Percentiles rank a stretch among this genome's conserved stretches.
Evolutionary conservation across 2,329 filamentous ascomycete species (phyloP).

Genomic region (Fusarium bulbicola): DNA sequence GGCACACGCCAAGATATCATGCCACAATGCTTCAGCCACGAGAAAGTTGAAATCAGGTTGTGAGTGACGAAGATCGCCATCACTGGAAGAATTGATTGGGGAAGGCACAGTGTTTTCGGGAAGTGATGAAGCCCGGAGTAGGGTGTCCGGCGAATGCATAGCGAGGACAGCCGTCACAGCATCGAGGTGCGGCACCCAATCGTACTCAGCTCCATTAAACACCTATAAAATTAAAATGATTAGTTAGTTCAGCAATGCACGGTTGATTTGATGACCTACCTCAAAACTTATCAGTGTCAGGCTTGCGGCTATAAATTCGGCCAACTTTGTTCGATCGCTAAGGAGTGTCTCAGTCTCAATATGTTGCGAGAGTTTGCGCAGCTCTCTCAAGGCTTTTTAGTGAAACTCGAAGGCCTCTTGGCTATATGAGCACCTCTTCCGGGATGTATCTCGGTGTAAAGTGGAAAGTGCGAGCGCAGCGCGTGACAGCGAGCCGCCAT

Average conservation of each 20-base stretch:
- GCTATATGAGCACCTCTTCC: not conserved
- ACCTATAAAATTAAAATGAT: accelerated
- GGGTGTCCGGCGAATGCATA: not conserved
- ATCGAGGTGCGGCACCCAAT: not conserved
- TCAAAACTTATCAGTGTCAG: not conserved
- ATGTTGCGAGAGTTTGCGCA: not conserved
- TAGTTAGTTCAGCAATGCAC: not conserved
- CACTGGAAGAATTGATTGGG: not conserved
- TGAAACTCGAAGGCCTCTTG: not conserved
- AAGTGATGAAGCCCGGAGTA: not conserved
- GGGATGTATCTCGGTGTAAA: not conserved
- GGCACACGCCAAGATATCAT: not conserved
- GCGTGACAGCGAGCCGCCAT: not conserved
- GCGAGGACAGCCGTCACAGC: not conserved
- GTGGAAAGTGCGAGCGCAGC: not conserved
- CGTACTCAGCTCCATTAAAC: not conserved
- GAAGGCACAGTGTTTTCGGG: not conserved
- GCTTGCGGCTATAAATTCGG: not conserved
- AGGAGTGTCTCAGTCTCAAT: not conserved
- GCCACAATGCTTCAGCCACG: not conserved
- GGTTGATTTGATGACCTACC: accelerated
- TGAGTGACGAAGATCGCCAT: no score
- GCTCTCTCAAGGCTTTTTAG: not conserved
- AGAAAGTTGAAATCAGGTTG: not conserved
- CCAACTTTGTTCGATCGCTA: not conserved